Evolutionary conservation across 805 yeast species (phyloP), one percentile per base, ranked within the genome.

Genomic region (Metschnikowia aberdeeniae): DNA sequence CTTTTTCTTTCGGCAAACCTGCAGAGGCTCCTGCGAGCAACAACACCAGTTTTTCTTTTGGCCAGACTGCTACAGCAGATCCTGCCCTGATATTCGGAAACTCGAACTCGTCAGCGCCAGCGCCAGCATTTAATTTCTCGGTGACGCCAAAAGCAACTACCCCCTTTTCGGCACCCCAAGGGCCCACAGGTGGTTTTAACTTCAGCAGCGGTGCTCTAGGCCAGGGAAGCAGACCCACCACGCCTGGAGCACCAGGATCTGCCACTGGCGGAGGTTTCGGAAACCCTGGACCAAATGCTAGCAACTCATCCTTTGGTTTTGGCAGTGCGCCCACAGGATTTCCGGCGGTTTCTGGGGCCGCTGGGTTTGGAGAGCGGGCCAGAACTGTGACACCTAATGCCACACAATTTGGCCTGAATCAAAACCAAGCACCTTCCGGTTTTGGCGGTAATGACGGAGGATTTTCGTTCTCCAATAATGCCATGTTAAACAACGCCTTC

Each of bases 11-110:
- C 13, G 44, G 42, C 34, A 46, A 43, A 22, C 42, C 39, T 13
- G 12, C 35, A 22, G 42, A 42, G 31, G 37, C 35, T 8, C 11
- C 39, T 9, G 26, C 43, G 11, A 48, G 33, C 28, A 28, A 33
- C 34, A 28, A 43, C 13, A 38, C 55, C 1, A 27, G 51, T 4
- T 54, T 57, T 32, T 43, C 42, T 22, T 56, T 56, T 28, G 60
- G 60, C 4, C 54, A 54, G 32, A 30, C 42, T 8, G 50, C 62
- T 1, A 55, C 64, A 1, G 67, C 68, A 5, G 67, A 63, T 43
- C 70, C 70, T 1, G 60, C 70, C 1, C 45, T 53, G 40, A 59
- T 65, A 11, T 66, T 66, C 46, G 67, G 66, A 17, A 47, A 30
- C 9, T 55, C 53, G 2, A 45, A 47, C 10, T 35, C 29, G 6